A percentile compares a stretch with the other conserved stretches of the same genome.
These are phyloP conservation scores for Arthrocladium fulminans DNA, from an alignment of 2,329 filamentous ascomycete genomes.

Conservation along the genomic window DNA sequence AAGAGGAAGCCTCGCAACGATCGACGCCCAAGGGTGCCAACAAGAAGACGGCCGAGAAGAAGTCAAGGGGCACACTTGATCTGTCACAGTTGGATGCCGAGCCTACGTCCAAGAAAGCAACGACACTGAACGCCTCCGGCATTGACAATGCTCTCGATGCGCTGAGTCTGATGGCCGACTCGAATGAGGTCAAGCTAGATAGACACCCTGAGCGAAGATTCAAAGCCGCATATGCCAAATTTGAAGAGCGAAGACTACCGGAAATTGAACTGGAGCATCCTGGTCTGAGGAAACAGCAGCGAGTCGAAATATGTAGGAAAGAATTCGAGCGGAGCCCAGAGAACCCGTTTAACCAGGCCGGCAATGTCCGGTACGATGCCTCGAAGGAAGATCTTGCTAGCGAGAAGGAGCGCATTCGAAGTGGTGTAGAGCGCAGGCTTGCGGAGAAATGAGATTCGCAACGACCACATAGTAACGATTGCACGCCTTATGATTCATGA, in stretches of 20 bases:
- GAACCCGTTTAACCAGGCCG: slow-evolving; percentile 83
- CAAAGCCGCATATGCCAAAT: slow-evolving; percentile 76
- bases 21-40: slow-evolving; percentile 53
- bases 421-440: slow-evolving; percentile 66
- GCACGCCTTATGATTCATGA: not conserved
- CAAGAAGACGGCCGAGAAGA: slow-evolving; percentile 41
- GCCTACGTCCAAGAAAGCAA: slow-evolving; percentile 38
- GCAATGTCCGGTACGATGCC: slow-evolving; percentile 65
- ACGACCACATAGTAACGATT: not conserved
- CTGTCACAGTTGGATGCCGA: slow-evolving; percentile 64
- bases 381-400: slow-evolving; percentile 65
- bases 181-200: slow-evolving; percentile 64
- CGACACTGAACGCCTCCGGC: slow-evolving; percentile 67
- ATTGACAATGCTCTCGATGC: slow-evolving; percentile 93
- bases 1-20: slow-evolving; percentile 65
- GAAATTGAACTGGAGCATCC: slow-evolving; percentile 81
- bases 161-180: slow-evolving; percentile 55
- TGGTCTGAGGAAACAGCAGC: slow-evolving; percentile 72
- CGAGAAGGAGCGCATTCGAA: slow-evolving; percentile 57
- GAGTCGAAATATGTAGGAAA: slow-evolving; percentile 72
- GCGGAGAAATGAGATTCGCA: slow-evolving; percentile 23
- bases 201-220: slow-evolving; percentile 79
- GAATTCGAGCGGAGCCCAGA: slow-evolving; percentile 93
- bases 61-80: slow-evolving; percentile 58
- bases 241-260: slow-evolving; percentile 67